Base-by-base conservation (phyloP, 176 grass and related monocot species). In the Stipa capillata region DNA sequence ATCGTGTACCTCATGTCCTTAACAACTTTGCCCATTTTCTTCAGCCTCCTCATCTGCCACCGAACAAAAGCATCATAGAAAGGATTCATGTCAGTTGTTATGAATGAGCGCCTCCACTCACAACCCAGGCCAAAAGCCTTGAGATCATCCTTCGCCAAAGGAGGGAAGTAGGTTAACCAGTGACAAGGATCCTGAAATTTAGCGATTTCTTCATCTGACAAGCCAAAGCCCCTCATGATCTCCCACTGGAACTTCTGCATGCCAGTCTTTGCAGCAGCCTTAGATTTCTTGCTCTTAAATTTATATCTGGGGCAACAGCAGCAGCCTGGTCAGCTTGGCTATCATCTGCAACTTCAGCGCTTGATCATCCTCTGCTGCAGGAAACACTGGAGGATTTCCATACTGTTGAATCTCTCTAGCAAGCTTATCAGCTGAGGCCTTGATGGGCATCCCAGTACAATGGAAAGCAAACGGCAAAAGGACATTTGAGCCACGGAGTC, bases 381-480 rank as follows among this genome's bases (percentile, higher is more conserved):
- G 90, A 78, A 85, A 90, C 25, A 87, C 71, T 9, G 78, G 87
- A 20, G 82, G 87, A 83, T 90, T 83, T 67, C 91, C 91, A 51
- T 79, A 90, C n/a, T 85, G 68, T 11, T 86, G 14, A 0, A 83
- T 84, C 52, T 93, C 87, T 63, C 87, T 62, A 16, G 44, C 36
- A 52, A 93, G 87, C 54, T 93, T 93, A 73, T 90, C 91, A 8
- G 87, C 87, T 1, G 87, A 90, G 21, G 82, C 91, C 62, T 93
- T 93, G 49, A 93, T 93, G 14, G 87, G 85, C 91, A 93, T 93
- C 61, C 91, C 87, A 11, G 91, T 90, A 50, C 87, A 87, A 27
- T 93, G 87, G 58, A 93, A 90, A 73, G 78, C 91, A 75, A 93
- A 93, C 4, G 78, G 88, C 53, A 93, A 45, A 28, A 90, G 45